A percentile compares a stretch with the other conserved stretches of the same genome.
Conservation (phyloP, 2,329 filamentous ascomycete species). For the Beauveria sp. region DNA sequence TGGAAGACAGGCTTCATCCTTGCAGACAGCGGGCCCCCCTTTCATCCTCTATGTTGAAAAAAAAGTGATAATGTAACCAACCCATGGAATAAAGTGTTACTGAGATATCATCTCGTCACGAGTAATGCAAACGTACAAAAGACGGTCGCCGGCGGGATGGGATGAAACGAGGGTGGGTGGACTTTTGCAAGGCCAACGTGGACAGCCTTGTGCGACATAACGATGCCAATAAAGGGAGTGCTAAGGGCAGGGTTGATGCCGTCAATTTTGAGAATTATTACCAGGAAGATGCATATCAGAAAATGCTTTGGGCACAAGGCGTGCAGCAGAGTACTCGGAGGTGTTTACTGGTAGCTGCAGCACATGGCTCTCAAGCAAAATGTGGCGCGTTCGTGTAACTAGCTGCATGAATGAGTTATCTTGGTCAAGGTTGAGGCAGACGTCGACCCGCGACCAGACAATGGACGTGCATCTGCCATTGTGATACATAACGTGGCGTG, state of each 20-base stretch:
- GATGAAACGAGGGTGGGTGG: not conserved
- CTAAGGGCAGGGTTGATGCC: not conserved
- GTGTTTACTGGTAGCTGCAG: not conserved
- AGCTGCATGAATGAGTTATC: not conserved
- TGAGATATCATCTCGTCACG: not conserved
- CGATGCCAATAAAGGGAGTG: not conserved
- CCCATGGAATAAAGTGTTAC: not conserved
- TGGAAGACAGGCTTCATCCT: not conserved
- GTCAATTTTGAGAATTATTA: not conserved
- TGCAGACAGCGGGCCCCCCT: not conserved
- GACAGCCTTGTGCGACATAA: not conserved
- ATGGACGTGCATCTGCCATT: conserved; percentile 2
- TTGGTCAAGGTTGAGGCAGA: not conserved
- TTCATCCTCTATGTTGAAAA: not conserved
- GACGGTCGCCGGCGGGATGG: not conserved
- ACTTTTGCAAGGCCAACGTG: not conserved
- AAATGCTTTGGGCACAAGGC: too few relatives aligned
- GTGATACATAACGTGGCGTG: not conserved
- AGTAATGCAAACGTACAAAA: not conserved
- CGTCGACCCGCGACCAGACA: not conserved
- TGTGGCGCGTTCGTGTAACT: not conserved
- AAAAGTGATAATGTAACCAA: not conserved
- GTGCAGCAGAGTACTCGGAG: not conserved
- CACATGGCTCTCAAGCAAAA: not conserved
- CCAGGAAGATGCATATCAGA: not conserved